A percentile compares a stretch with the other conserved stretches of the same genome.
phyloP scores from a whole-genome alignment of 805 yeast species.

The Lipomyces japonicus region DNA sequence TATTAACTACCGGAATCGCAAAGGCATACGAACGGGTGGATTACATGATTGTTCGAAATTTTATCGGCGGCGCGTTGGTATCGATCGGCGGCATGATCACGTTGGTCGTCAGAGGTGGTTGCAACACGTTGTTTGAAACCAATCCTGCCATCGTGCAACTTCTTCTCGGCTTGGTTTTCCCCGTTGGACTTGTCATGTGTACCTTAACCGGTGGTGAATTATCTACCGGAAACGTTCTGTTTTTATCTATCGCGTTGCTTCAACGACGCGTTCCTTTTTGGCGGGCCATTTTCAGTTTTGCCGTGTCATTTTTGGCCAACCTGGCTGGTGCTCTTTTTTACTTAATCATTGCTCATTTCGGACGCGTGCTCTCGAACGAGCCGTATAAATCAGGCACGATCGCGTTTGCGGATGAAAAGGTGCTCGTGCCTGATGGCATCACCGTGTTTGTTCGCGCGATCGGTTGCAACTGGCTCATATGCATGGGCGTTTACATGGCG shows the following conservation, averaged over 20 bases:
- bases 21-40: constrained; percentile 26
- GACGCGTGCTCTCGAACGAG: constrained; percentile 19
- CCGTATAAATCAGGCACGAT: constrained; percentile 23
- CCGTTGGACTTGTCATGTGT: constrained; percentile 27
- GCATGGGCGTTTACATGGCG: constrained; percentile 71
- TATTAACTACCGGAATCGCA: constrained; percentile 19
- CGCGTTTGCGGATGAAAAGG: constrained; percentile 21
- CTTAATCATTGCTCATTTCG: constrained; percentile 24
- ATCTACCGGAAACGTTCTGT: constrained; percentile 27
- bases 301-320: constrained; percentile 25
- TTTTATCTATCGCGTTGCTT: constrained; percentile 19
- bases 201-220: constrained; percentile 28
- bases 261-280: constrained; percentile 23
- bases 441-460: constrained; percentile 36
- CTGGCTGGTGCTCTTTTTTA: constrained; percentile 26
- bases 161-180: constrained; percentile 27
- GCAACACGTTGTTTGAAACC: constrained; percentile 16
- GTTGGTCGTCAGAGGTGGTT: constrained; percentile 27
- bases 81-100: constrained; percentile 28
- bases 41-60: constrained; percentile 21
- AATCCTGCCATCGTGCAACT: constrained; percentile 26
- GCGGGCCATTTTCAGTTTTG: constrained; percentile 22
- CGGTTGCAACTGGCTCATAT: constrained; percentile 75
- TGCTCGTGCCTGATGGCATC: constrained; percentile 10
- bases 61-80: constrained; percentile 26